Evolutionary conservation across 805 yeast genomes (phyloP).

Genomic region (Saccharomyces paradoxus): DNA sequence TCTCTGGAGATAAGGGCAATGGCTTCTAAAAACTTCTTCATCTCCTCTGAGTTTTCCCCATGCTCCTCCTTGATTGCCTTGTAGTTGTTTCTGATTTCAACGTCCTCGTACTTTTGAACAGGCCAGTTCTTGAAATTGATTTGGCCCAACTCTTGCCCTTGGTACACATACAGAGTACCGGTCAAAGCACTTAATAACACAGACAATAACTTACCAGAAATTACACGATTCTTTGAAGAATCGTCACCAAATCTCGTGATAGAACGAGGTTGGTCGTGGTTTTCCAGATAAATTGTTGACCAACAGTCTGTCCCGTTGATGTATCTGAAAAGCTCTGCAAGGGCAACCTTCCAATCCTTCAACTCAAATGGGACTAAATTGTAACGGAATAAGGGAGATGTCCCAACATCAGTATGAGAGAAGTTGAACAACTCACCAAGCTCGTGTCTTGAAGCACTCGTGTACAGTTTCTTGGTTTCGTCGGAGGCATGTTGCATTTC

Average conservation of each 20-base stretch:
- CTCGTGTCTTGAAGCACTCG: constrained; percentile 3
- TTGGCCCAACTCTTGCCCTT: constrained; percentile 41
- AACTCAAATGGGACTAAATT: constrained; percentile 15
- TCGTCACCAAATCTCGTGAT: constrained; percentile 47
- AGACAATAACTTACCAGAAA: constrained; percentile 43
- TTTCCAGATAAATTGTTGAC: constrained; percentile 48
- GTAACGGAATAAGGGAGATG: background rate
- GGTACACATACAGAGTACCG: constrained; percentile 43
- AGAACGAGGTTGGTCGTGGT: constrained; percentile 52
- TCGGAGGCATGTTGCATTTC: background rate
- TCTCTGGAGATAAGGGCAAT: constrained; percentile 38
- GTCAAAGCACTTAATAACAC: constrained; percentile 39
- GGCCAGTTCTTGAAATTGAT: constrained; percentile 41
- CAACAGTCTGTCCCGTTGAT: constrained; percentile 48
- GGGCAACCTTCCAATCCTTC: constrained; percentile 36
- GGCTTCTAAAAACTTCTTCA: constrained; percentile 28
- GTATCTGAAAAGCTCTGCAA: constrained; percentile 34
- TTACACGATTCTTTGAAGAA: constrained; percentile 28
- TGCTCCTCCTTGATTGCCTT: background rate
- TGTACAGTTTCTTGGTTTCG: background rate
- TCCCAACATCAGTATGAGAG: constrained; percentile 1
- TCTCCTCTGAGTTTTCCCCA: constrained; percentile 9
- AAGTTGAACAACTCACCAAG: constrained; percentile 1
- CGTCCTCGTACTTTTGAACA: constrained; percentile 43
- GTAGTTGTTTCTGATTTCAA: constrained; percentile 50